Evolutionary conservation across 1,139 yeast species (phyloP).

Genomic region (Oligophagozyma castellii): DNA sequence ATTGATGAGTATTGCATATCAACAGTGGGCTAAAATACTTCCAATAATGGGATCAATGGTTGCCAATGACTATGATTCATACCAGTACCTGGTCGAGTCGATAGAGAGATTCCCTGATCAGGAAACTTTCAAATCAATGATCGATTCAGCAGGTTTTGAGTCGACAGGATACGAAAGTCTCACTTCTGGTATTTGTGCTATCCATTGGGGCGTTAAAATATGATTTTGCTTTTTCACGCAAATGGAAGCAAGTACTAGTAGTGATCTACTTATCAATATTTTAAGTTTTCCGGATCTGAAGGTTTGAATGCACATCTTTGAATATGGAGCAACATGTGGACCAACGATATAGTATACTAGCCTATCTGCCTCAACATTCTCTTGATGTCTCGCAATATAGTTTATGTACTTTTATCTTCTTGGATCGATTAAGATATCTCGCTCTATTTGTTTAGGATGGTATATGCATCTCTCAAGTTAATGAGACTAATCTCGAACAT

Average conservation of each 20-base stretch:
- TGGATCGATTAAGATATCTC: no score
- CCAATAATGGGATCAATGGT: constrained; percentile 94
- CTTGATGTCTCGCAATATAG: not conserved
- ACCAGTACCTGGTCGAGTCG: constrained; percentile 90
- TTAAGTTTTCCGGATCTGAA: no score
- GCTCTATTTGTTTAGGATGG: no score
- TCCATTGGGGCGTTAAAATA: constrained; percentile 87
- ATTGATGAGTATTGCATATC: constrained; percentile 59
- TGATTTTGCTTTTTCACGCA: constrained; percentile 12
- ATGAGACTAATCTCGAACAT: no score
- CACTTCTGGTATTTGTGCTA: constrained; percentile 94
- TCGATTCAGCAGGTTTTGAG: constrained; percentile 90
- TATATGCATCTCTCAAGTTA: no score
- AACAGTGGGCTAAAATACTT: constrained; percentile 73
- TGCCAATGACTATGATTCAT: constrained; percentile 90
- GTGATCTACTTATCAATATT: not conserved
- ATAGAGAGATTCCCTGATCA: constrained; percentile 86
- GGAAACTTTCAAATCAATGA: constrained; percentile 83
- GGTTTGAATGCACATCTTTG: not conserved
- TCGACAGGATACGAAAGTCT: constrained; percentile 86
- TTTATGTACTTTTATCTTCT: no score
- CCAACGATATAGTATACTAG: not conserved
- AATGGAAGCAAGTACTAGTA: not conserved
- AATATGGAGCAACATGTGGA: not conserved
- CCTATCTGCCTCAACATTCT: not conserved